Evolutionary conservation across 1,284 basidiomycete species (phyloP), one percentile per base, ranked within the genome.

Genomic region (Trichosporon sp.): DNA sequence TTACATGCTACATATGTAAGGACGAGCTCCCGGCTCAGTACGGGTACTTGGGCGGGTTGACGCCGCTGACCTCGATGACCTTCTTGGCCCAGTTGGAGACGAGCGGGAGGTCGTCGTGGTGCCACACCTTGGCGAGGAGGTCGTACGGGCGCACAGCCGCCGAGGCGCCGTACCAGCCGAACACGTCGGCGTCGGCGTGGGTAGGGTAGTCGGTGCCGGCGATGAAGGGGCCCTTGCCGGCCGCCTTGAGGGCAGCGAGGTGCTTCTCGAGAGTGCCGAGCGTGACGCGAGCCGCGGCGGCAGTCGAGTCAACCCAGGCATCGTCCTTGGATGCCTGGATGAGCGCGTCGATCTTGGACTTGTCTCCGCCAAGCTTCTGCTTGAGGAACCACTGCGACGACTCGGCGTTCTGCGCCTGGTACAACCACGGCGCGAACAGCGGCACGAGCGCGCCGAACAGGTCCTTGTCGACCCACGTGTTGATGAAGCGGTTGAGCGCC

Each of bases 401-500:
- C 64, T 36, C 69, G 29, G 31, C 52, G 34, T 64, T 56, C 33
- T 64, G 60, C 21, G 58, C 36, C 37, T 37, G 40, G 46, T 52
- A 60, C 29, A 67, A 34, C 52, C 60, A 54, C 5, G 65, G 62
- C 8, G 60, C 64, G 36, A 73, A 64, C 27, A 71, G 68, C 19
- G 66, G 65, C 16, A 36, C 33, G 29, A 72, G 49, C 49, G 69
- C 65, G 36, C 63, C 64, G 9, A 64, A 73, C 19, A 74, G 61
- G 13, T 64, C 66, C 9, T 57, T 65, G 57, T 71, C 66, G 49
- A 64, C 67, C 73, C 73, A 75, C 9, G 61, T 56, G 37, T 71
- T 66, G 46, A 73, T 54, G 61, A 72, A 72, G 57, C 70, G 71
- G 49, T 68, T 69, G 58, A 71, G 65, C 16, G 62, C 61, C 59